Percentiles rank a stretch among this genome's conserved stretches.
These are phyloP conservation scores for Sporothrix pallida DNA, from an alignment of 2,329 filamentous ascomycete genomes.

Conservation along the genomic window DNA sequence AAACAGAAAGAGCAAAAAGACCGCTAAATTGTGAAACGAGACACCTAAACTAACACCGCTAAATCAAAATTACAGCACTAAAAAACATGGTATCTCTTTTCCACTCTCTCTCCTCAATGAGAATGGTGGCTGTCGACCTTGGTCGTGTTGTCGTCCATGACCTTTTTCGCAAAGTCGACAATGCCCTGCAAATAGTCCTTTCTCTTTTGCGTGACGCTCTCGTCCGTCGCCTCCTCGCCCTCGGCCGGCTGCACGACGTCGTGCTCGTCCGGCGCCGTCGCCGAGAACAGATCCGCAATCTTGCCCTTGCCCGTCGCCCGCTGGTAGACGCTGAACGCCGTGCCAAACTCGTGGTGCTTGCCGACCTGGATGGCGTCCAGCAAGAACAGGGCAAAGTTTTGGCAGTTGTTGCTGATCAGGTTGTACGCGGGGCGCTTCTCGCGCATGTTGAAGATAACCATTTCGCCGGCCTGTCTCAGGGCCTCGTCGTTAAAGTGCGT, in stretches of 20 bases:
- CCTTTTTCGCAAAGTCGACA: slow-evolving; percentile 56
- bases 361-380: slow-evolving; percentile 61
- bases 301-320: slow-evolving; percentile 55
- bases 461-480: slow-evolving; percentile 55
- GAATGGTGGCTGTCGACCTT: slow-evolving; percentile 53
- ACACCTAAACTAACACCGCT: too few species aligned
- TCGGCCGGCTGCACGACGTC: slow-evolving; percentile 41
- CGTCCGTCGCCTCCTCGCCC: slow-evolving; percentile 31
- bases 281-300: slow-evolving; percentile 58
- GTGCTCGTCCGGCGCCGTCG: slow-evolving; percentile 44
- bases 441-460: slow-evolving; percentile 59
- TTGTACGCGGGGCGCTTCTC: slow-evolving; percentile 58
- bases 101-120: not conserved
- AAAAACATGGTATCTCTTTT: not conserved
- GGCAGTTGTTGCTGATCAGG: slow-evolving; percentile 65
- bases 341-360: slow-evolving; percentile 57
- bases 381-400: slow-evolving; percentile 60
- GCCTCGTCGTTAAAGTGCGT: slow-evolving; percentile 63
- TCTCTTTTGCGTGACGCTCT: slow-evolving; percentile 32
- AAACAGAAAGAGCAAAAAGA: too few species aligned
- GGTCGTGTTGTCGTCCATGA: slow-evolving; percentile 61
- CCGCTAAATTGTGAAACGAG: too few species aligned
- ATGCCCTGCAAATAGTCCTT: slow-evolving; percentile 46
- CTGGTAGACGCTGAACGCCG: slow-evolving; percentile 60
- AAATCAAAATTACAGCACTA: too few species aligned